phyloP scores from a whole-genome alignment of 2,329 filamentous ascomycete genomes.

The Penicillium sclerotigenum region DNA sequence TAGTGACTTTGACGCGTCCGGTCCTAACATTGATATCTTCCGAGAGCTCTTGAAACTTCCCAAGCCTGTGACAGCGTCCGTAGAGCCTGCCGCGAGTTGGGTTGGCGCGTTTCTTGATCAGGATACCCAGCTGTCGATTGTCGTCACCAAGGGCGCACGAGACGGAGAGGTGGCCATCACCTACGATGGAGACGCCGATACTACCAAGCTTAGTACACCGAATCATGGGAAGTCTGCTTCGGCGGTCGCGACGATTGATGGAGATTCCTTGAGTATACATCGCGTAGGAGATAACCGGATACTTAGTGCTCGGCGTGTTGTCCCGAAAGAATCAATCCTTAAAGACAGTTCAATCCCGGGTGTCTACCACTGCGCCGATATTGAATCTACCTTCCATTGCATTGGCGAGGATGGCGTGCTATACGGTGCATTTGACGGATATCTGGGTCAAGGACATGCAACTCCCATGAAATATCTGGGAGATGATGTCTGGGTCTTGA shows the following conservation, averaged over 20 bases:
- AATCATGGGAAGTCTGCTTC: conserved; percentile 17
- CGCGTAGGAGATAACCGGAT: conserved; percentile 30
- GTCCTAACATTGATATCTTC: conserved; percentile 31
- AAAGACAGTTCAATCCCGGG: conserved; percentile 24
- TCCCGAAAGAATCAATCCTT: conserved; percentile 5
- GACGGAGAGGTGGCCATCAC: conserved; percentile 29
- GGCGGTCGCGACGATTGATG: conserved; percentile 31
- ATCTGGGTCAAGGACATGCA: conserved; percentile 39
- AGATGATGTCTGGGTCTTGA: conserved; percentile 40
- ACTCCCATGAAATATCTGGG: conserved; percentile 41
- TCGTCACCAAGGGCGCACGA: conserved; percentile 23
- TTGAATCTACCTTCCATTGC: conserved; percentile 39
- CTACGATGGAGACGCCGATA: conserved; percentile 29
- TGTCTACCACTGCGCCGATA: conserved; percentile 36
- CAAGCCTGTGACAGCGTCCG: conserved; percentile 1
- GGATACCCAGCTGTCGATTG: conserved; percentile 35
- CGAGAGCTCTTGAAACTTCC: conserved; percentile 28
- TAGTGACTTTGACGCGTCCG: conserved; percentile 32
- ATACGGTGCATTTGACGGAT: conserved; percentile 46
- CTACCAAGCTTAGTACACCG: conserved; percentile 17
- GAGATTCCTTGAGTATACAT: conserved; percentile 29
- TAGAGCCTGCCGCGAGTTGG: conserved; percentile 27
- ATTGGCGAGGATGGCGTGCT: conserved; percentile 36
- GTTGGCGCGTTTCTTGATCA: conserved; percentile 40
- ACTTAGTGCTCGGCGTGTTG: conserved; percentile 24